Percentiles rank a stretch among this genome's conserved stretches.
Evolutionary conservation across 768 basidiomycete species (phyloP).

Genomic region (Termitomyces sp.): DNA sequence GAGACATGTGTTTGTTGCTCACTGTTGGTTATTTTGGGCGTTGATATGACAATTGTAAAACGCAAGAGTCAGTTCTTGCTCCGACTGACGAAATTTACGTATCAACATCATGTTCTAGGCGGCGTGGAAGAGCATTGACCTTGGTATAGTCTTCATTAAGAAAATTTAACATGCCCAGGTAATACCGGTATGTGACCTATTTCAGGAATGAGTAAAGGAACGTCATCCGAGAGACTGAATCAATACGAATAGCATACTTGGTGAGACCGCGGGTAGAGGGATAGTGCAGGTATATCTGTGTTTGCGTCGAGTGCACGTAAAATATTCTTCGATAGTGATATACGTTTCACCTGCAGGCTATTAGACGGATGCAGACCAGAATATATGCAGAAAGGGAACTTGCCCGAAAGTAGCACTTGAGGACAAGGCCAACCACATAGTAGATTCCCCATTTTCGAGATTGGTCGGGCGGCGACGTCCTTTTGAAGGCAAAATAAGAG

Average conservation of each 20-base stretch:
- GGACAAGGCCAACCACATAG: conserved; percentile 81
- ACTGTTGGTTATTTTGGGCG: conserved; percentile 81
- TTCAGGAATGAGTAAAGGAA: conserved; percentile 12
- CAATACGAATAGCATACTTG: conserved; percentile 45
- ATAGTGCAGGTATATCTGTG: conserved; percentile 75
- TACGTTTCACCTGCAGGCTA: conserved; percentile 68
- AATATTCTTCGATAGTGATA: conserved; percentile 89
- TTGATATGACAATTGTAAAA: conserved; percentile 76
- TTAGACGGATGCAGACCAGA: background rate
- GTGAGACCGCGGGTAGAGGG: conserved; percentile 75
- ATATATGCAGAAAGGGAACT: conserved; percentile 22
- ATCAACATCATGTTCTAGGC: background rate
- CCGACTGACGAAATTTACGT: conserved; percentile 43
- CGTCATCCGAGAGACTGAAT: background rate
- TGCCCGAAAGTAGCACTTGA: conserved; percentile 94
- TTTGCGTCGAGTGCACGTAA: conserved; percentile 84
- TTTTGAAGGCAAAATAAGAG: conserved; percentile 17
- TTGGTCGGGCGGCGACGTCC: conserved; percentile 63
- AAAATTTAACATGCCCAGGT: conserved; percentile 92
- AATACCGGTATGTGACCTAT: conserved; percentile 92
- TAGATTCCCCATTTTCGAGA: conserved; percentile 91
- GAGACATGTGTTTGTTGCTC: conserved; percentile 17
- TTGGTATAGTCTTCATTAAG: conserved; percentile 88
- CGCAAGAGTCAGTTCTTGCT: conserved; percentile 81
- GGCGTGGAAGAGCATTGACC: conserved; percentile 29